Evolutionary conservation across 345 rosid genomes (phyloP), one percentile per base, ranked within the genome.

Genomic region (Arabis hirsuta): DNA sequence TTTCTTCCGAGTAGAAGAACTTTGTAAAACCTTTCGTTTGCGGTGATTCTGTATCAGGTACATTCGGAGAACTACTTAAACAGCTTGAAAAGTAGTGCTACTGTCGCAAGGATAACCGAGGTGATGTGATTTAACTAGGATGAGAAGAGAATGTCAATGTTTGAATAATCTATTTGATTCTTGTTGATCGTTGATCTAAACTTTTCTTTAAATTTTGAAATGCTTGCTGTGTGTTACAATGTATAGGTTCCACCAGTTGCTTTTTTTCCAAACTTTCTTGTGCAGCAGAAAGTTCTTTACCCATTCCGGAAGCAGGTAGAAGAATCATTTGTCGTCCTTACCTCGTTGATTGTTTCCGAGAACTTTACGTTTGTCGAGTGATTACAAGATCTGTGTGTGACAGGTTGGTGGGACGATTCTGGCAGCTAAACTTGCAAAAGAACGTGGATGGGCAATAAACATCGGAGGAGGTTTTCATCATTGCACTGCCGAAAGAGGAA

Each of bases 401-500:
- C 77, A 94, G 98, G 97, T 87, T 27, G 98, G 98, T 71, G 98
- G 98, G 61, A 91, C 97, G 36, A 80, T 91, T 67, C 71, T 94
- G 78, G 97, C 97, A 6, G 97, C 90, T 34, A 94, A 88, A 76
- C 90, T 94, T 22, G 98, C 97, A 4, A 82, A 73, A 69, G 93
- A 94, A 72, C 90, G 73, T 71, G 96, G 96, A 72, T 94, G 98
- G 97, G 96, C 98, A 31, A 85, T 94, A 58, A 94, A 94, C 74
- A 76, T 94, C 7, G 98, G 98, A 55, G 98, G 97, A 74, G 98
- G 98, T 65, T 94, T 94, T 77, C 98, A 94, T 87, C 98, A 94
- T 76, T 94, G 98, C 78, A 87, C 82, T 71, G 84, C 89, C 3
- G 84, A 76, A 64, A 84, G 72, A 56, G 97, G 98, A 76, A 91